These are phyloP conservation scores for Lentinula novae-zelandiae DNA, from an alignment of 1,284 basidiomycete species.

Conservation along the genomic window DNA sequence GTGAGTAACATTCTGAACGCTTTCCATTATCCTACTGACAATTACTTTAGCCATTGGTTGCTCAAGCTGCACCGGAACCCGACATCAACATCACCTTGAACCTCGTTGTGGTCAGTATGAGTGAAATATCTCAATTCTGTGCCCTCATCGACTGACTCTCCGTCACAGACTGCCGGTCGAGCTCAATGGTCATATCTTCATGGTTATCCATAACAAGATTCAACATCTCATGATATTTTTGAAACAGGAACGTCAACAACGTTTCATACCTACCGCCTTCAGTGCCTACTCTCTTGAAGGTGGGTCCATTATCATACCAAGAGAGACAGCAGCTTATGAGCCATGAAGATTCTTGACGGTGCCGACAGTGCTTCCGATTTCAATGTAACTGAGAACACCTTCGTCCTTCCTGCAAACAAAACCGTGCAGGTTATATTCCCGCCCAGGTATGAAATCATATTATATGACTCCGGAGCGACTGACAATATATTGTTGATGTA, in stretches of 20 bases:
- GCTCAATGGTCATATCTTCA: slow-evolving; percentile 19
- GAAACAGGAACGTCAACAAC: slow-evolving; percentile 19
- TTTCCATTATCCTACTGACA: neutral
- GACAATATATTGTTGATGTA: neutral
- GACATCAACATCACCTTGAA: neutral
- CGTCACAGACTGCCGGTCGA: slow-evolving; percentile 12
- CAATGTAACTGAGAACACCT: slow-evolving; percentile 23
- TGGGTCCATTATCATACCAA: neutral
- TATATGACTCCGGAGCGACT: too few species aligned
- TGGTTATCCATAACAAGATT: neutral
- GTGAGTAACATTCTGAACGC: neutral
- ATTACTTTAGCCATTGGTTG: neutral
- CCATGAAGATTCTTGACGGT: slow-evolving; percentile 16
- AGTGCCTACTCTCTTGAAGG: slow-evolving; percentile 21
- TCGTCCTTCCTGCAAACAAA: slow-evolving; percentile 21
- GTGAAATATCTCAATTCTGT: neutral
- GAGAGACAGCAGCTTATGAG: neutral
- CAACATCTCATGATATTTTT: neutral
- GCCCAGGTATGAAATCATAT: slow-evolving; percentile 9
- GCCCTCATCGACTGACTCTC: neutral
- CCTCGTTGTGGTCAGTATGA: slow-evolving; percentile 5
- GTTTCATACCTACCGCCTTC: slow-evolving; percentile 20
- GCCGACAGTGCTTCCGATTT: slow-evolving; percentile 16
- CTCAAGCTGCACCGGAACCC: neutral
- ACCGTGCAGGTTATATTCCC: slow-evolving; percentile 23